Evolutionary conservation across 805 yeast genomes (phyloP), one percentile per base, ranked within the genome.

Genomic region (Komagataella mondaviorum): DNA sequence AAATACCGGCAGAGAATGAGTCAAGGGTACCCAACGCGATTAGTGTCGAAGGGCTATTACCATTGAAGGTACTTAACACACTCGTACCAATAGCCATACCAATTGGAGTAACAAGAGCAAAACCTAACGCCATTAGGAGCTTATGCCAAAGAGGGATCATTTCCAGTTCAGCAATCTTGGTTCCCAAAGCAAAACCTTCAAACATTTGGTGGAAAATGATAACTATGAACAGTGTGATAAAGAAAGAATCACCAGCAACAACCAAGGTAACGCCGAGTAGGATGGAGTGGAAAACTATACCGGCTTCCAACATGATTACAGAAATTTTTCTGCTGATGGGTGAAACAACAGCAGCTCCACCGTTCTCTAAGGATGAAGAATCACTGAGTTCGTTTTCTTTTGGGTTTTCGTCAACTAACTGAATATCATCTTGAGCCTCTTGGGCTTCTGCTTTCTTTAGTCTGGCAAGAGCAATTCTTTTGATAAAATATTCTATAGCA

Each of bases 141-240:
- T 44, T 44, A 20, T 17, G 14, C 23, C 20, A 20, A 16, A 44
- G 23, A 6, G 46, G 14, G 23, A 20, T 10, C 23, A 18, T 44
- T 5, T 44, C 14, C 4, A 44, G 17, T n/a, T 44, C 46, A 10
- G 46, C 46, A 44, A 44, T 44, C 62, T 91, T 75, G 10, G 90
- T 73, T 36, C 91, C 90, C 55, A 84, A 73, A 57, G 90, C 91
- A 51, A 85, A 71, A 56, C 91, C 91, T 69, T 84, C 91, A 60
- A 84, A 85, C 60, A 80, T 72, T 65, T 84, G 91, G 64, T 85
- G 91, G 73, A 84, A 85, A 5, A 81, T 78, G 46, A 78, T 56
- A 7, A 84, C 91, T 49, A 80, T 70, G 59, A 80, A 84, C 47
- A 85, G 69, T 4, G 85, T 74, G 47, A 66, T 70, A 62, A 82